Conservation (phyloP, 2,329 filamentous ascomycete genomes). For the Talaromyces rugulosus region DNA sequence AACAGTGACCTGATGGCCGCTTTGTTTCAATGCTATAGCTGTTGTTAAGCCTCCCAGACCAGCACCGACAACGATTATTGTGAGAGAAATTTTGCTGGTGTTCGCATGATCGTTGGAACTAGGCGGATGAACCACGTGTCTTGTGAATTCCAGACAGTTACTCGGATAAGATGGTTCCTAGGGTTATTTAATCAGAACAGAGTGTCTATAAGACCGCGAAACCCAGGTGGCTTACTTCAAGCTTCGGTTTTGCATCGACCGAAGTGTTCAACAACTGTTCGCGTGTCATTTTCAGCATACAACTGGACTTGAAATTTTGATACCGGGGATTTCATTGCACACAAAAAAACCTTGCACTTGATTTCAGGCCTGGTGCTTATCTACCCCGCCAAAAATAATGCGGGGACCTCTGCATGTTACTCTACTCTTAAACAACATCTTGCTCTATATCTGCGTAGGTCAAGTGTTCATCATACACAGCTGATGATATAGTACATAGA, state of each 20-base stretch:
- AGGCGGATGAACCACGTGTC: not conserved
- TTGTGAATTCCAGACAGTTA: not conserved
- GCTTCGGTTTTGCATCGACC: not conserved
- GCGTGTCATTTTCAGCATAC: not conserved
- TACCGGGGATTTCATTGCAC: not conserved
- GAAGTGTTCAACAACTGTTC: not conserved
- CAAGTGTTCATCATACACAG: not conserved
- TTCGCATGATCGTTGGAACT: not conserved
- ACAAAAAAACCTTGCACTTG: not conserved
- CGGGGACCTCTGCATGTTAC: not conserved
- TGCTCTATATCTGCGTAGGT: not conserved
- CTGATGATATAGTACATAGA: not conserved
- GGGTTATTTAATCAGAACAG: not conserved
- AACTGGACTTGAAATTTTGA: not conserved
- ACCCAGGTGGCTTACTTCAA: not conserved
- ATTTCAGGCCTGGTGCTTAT: not conserved
- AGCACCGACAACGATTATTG: conserved; percentile 32
- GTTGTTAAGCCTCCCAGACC: conserved; percentile 1
- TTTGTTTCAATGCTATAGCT: conserved; percentile 14
- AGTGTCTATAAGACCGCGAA: not conserved
- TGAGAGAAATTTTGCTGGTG: not conserved
- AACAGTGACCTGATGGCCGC: conserved; percentile 13
- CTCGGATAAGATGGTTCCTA: not conserved
- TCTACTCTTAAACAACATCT: not conserved
- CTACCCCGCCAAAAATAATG: not conserved